Percentiles rank a stretch among this genome's conserved stretches.
phyloP scores from a whole-genome alignment of 2,329 filamentous ascomycete species.

The Talaromyces piceae region DNA sequence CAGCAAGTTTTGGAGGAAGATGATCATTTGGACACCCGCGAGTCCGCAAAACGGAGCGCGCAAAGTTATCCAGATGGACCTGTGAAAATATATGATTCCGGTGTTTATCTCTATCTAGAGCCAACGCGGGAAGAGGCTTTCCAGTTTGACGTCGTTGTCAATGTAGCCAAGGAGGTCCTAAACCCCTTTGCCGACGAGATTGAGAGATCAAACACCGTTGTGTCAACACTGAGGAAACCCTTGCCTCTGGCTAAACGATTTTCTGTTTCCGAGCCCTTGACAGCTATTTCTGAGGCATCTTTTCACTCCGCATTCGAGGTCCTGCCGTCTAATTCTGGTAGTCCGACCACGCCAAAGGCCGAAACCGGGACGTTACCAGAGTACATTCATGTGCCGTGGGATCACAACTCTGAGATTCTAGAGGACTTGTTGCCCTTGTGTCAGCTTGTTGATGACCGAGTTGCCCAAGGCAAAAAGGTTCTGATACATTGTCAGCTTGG shows the following conservation, averaged over 20 bases:
- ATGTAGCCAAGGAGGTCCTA: conserved; percentile 58
- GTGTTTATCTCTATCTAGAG: conserved; percentile 56
- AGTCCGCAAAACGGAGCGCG: conserved; percentile 55
- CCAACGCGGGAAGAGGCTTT: conserved; percentile 53
- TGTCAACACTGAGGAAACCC: conserved; percentile 42
- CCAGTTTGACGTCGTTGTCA: conserved; percentile 56
- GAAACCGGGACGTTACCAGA: conserved; percentile 42
- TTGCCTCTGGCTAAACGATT: conserved; percentile 21
- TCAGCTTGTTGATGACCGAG: conserved; percentile 53
- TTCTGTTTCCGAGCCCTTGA: conserved; percentile 35
- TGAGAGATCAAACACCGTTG: conserved; percentile 30
- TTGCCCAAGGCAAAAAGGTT: conserved; percentile 52
- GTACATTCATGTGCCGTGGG: conserved; percentile 60
- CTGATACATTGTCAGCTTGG: conserved; percentile 59
- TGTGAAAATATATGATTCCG: conserved; percentile 56
- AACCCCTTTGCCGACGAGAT: conserved; percentile 45
- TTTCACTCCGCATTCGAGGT: conserved; percentile 45
- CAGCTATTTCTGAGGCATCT: conserved; percentile 38
- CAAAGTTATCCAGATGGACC: conserved; percentile 58
- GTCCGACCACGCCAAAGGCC: conserved; percentile 25
- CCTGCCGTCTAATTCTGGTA: conserved; percentile 22
- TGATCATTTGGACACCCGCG: conserved; percentile 39
- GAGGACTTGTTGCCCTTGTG: conserved; percentile 54
- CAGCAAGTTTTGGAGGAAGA: conserved; percentile 44
- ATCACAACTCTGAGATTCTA: conserved; percentile 61